These are phyloP conservation scores for Silene noctiflora DNA, from an alignment of 179 eudicot genomes.

Conservation along the genomic window DNA sequence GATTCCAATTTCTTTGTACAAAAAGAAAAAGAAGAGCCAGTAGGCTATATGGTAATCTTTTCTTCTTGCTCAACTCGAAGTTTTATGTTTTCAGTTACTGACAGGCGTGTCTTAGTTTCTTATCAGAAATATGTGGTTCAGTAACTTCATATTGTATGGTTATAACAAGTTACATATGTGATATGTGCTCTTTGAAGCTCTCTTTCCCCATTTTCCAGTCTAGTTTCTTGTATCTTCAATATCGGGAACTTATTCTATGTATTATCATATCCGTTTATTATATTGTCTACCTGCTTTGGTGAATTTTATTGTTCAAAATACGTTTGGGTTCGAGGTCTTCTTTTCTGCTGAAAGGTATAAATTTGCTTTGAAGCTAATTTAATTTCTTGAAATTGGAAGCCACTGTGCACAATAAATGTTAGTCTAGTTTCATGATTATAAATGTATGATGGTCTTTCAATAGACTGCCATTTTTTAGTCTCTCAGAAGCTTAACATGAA, in stretches of 20 bases:
- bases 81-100: background rate
- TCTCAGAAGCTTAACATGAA: background rate
- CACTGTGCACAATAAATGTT: too few relatives aligned
- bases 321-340: background rate
- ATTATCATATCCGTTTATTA: background rate
- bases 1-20: constrained; percentile 49
- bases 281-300: background rate
- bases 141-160: background rate
- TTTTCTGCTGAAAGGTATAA: background rate
- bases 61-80: background rate
- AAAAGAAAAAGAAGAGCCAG: constrained; percentile 64
- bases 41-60: constrained; percentile 47
- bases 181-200: background rate
- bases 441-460: background rate
- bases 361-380: background rate
- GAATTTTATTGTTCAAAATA: background rate
- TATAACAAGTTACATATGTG: background rate
- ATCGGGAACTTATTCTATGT: background rate
- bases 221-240: background rate
- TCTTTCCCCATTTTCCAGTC: background rate
- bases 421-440: background rate
- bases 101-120: background rate
- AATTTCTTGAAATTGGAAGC: background rate
- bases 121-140: background rate
- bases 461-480: background rate